Base-by-base conservation (phyloP, 192 early-diverging fungal genomes). In the Irineochytrium annulatum region DNA sequence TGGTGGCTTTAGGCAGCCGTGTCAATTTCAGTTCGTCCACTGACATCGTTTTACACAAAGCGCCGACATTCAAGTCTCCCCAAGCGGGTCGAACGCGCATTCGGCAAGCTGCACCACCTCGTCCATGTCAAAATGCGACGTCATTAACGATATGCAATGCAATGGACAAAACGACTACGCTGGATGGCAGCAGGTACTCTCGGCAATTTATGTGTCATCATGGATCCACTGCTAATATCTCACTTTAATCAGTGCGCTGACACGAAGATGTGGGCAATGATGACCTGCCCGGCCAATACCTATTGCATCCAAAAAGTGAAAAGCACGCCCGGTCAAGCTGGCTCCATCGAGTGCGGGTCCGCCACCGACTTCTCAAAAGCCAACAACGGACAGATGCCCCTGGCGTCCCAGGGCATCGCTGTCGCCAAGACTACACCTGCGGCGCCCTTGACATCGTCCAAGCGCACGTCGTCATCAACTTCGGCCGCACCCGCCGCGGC, bases 161-260 rank as follows among this genome's bases (percentile, higher is more conserved):
- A 57, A 32, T 0, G 56, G 56, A 41, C 22, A 32, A 20, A 41
- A 3, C 56, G 37, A 41, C 17, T 33, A 57, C 35, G 3, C 5
- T 6, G 56, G 56, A 57, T 57, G 32, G 20, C 11, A 34, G 16
- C 56, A 57, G 24, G 34, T n/a, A n/a, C n/a, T n/a, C n/a, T n/a
- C n/a, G n/a, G n/a, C n/a, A n/a, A n/a, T n/a, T n/a, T n/a, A n/a
- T n/a, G n/a, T n/a, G n/a, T n/a, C n/a, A n/a, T n/a, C n/a, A n/a
- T n/a, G n/a, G n/a, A n/a, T n/a, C n/a, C n/a, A n/a, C n/a, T n/a
- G n/a, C n/a, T n/a, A n/a, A n/a, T n/a, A n/a, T n/a, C n/a, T n/a
- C n/a, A n/a, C n/a, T n/a, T n/a, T n/a, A n/a, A n/a, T n/a, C n/a
- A n/a, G n/a, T n/a, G n/a, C n/a, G n/a, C 34, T 43, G 56, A 32